Percentiles rank a stretch among this genome's conserved stretches.
phyloP scores from a whole-genome alignment of 169 alveolate species.

The Cyclospora cayetanensis region DNA sequence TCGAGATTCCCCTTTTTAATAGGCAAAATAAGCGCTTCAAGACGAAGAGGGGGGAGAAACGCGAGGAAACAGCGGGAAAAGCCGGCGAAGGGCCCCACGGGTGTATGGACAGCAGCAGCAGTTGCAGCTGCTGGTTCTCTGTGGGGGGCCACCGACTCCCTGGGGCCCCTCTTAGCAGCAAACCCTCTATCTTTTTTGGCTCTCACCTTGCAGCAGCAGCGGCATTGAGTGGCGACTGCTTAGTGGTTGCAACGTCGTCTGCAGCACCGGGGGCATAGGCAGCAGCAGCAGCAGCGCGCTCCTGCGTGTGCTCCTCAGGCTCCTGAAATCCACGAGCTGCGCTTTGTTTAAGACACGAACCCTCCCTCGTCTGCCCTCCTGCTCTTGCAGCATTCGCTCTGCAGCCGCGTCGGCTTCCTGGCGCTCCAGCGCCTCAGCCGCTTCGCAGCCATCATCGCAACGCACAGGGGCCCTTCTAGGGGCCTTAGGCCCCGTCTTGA shows the following conservation, averaged over 20 bases:
- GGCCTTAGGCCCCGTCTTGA: too few relatives aligned
- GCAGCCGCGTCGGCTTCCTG: too few relatives aligned
- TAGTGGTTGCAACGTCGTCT: neutral
- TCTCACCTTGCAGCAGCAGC: slow-evolving; percentile 17
- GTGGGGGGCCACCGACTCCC: slow-evolving; percentile 46
- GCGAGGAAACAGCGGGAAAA: neutral
- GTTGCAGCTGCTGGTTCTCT: slow-evolving; percentile 18
- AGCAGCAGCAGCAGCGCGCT: neutral
- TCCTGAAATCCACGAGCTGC: too few relatives aligned
- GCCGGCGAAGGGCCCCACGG: neutral
- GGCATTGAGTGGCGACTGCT: slow-evolving; percentile 27
- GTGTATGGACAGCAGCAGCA: slow-evolving; percentile 9
- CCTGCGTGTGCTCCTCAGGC: neutral
- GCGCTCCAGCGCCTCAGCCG: too few relatives aligned
- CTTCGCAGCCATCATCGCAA: too few relatives aligned
- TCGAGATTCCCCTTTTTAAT: neutral
- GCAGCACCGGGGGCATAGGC: slow-evolving; percentile 38
- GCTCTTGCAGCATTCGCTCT: too few relatives aligned
- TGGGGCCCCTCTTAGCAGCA: slow-evolving; percentile 35
- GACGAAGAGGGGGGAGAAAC: neutral
- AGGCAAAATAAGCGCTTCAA: neutral
- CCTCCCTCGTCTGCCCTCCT: too few relatives aligned
- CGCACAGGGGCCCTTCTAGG: too few relatives aligned
- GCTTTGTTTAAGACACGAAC: too few relatives aligned
- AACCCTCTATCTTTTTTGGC: slow-evolving; percentile 37